Evolutionary conservation across 306 rosid genomes (phyloP).

Genomic region (Erythrophleum fordii): DNA sequence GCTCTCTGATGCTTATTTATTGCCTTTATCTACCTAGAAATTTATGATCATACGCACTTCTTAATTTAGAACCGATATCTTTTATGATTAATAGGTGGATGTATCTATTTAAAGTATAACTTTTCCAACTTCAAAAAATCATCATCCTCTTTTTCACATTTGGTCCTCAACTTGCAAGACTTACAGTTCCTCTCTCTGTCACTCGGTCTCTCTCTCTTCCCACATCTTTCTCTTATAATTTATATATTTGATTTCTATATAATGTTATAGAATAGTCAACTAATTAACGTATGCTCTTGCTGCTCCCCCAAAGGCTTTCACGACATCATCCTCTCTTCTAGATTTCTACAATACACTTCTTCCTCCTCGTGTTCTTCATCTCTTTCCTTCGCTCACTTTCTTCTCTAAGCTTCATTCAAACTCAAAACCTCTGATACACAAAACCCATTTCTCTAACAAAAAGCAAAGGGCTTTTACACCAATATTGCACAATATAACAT

Average conservation of each 20-base stretch:
- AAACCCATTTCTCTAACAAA: conserved; percentile 23
- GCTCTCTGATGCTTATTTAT: no score
- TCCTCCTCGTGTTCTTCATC: neutral
- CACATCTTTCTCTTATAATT: conserved; percentile 12
- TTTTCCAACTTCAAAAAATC: neutral
- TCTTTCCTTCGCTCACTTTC: neutral
- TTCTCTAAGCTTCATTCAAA: neutral
- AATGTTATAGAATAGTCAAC: neutral
- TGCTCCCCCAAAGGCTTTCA: neutral
- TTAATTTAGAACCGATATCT: no score
- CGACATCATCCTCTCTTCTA: no score
- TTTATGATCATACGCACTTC: no score
- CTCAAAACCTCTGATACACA: neutral
- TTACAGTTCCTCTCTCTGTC: no score
- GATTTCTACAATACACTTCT: conserved; percentile 35
- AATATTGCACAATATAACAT: neutral
- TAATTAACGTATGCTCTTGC: neutral
- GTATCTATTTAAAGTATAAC: no score
- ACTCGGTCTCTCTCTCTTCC: neutral
- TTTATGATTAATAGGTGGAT: no score
- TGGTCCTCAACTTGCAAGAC: conserved; percentile 33
- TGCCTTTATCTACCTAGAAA: no score
- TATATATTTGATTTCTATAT: neutral
- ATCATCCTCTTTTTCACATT: conserved; percentile 39
- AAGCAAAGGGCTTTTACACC: conserved; percentile 17